phyloP scores from a whole-genome alignment of 306 rosid genomes.

The Begonia loranthoides region DNA sequence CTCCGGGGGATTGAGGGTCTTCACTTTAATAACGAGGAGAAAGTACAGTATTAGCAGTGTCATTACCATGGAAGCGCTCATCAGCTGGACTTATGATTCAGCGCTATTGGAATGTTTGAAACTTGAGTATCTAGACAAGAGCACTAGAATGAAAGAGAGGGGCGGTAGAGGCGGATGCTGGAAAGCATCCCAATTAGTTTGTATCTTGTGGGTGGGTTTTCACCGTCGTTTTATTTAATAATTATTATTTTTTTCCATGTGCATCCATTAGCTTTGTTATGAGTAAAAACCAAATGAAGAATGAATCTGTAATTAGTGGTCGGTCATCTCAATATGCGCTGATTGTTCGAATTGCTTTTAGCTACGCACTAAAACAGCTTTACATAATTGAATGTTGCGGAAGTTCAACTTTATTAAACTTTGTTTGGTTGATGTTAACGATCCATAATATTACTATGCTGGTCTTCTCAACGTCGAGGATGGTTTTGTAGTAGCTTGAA shows the following conservation, averaged over 20 bases:
- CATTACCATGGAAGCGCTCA: not conserved
- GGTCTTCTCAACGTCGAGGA: too few species aligned
- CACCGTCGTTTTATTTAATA: not conserved
- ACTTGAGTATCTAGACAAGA: too few species aligned
- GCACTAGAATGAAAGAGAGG: not conserved
- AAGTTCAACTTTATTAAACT: too few species aligned
- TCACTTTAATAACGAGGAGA: not conserved
- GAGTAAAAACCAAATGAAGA: not conserved
- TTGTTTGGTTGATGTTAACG: too few species aligned
- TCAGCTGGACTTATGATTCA: not conserved
- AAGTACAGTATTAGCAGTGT: not conserved
- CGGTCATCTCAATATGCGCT: too few species aligned
- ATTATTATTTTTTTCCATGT: not conserved
- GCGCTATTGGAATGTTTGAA: too few species aligned
- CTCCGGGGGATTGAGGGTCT: not conserved
- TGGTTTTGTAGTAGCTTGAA: too few species aligned
- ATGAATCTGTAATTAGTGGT: not conserved
- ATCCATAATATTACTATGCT: too few species aligned
- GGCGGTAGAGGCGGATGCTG: not conserved
- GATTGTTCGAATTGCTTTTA: too few species aligned
- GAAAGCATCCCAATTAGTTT: not conserved
- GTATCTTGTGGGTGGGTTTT: not conserved
- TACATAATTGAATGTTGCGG: too few species aligned
- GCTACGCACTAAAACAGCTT: too few species aligned
- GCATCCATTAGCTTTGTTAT: not conserved